Evolutionary conservation across 331 rosid species (phyloP), one percentile per base, ranked within the genome.

Genomic region (Quercus lobata): DNA sequence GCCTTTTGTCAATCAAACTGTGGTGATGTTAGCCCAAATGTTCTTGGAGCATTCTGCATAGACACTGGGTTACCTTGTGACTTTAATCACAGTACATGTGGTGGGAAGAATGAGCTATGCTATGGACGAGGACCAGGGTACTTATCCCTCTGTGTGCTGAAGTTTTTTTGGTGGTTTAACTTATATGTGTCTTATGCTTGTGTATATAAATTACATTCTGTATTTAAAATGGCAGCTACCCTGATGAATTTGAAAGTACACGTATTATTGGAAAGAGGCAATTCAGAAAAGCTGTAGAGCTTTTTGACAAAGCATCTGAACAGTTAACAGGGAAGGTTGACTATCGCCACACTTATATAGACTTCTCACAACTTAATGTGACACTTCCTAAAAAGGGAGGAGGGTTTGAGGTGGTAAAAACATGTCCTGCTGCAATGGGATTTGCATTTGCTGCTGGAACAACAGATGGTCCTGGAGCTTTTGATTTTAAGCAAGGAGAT

Each of bases 351-450:
- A 78, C 96, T 34, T 92, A 88, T 46, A 79, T 92, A 68, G 93
- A 94, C 87, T 94, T 94, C 73, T 92, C 98, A 65, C 76, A 89
- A 53, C 89, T 90, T 74, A 87, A 90, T 74, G 93, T 92, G 57
- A 87, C 92, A 5, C 61, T 92, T 82, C 81, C 85, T 35, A 83
- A 79, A 69, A 37, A 77, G 69, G 90, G 82, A 62, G 96, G 91
- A 82, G 84, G 75, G 78, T 56, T 84, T 16, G 76, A 90, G 81
- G 86, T 81, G 71, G 91, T 84, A 63, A 90, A 89, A 80, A 94
- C 98, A 69, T 94, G 98, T 78, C 94, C 98, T 35, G 97, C 98
- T 46, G 96, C 98, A 54, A 94, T 94, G 98, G 98, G 98, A 46
- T 90, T 90, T 80, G 91, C 90, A 80, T 94, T 92, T 90, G 98